Base-by-base conservation (phyloP, 2,329 filamentous ascomycete species). In the Colletotrichum spinosum region DNA sequence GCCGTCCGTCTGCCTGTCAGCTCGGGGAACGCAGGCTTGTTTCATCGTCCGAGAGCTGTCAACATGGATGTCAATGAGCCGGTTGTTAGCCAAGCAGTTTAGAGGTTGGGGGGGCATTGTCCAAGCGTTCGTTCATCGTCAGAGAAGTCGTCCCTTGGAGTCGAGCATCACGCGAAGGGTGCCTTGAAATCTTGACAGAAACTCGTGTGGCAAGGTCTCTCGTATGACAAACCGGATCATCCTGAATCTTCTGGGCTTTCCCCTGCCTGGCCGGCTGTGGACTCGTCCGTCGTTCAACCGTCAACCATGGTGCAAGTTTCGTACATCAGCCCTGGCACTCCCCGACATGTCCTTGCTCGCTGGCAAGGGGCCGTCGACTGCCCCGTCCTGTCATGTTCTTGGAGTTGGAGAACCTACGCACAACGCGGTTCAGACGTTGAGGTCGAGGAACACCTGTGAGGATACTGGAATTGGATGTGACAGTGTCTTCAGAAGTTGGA, bases 51-150 rank as follows among this genome's bases (percentile, higher is more conserved):
- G 13, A 38, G 17, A 15, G 1, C n/a, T 17, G 58, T 11, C 51
- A 52, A 33, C 6, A 11, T 2, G n/a, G 10, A 9, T n/a, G 44
- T 25, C 25, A 25, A 25, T 25, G 25, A 25, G 25, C 4, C 25
- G 25, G 25, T 25, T 25, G 25, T 25, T 25, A 4, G 4, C 25
- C 4, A 25, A 25, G 25, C 25, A 25, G 25, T 25, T 25, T 25
- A 25, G 4, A 5, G 25, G 5, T 25, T 1, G 25, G 25, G 17
- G 11, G 37, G 53, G 58, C 63, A 66, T 48, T 49, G 53, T 57
- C 63, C 42, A 66, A 54, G 58, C 58, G 58, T 57, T 66, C 58
- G 25, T 42, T 17, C 11, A n/a, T 13, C 8, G 9, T 33, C 39
- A n/a, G 17, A 17, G 25, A 42, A 25, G 7, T 12, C 34, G 12